phyloP scores from a whole-genome alignment of 169 alveolate genomes.

The Amoebophrya sp. region DNA sequence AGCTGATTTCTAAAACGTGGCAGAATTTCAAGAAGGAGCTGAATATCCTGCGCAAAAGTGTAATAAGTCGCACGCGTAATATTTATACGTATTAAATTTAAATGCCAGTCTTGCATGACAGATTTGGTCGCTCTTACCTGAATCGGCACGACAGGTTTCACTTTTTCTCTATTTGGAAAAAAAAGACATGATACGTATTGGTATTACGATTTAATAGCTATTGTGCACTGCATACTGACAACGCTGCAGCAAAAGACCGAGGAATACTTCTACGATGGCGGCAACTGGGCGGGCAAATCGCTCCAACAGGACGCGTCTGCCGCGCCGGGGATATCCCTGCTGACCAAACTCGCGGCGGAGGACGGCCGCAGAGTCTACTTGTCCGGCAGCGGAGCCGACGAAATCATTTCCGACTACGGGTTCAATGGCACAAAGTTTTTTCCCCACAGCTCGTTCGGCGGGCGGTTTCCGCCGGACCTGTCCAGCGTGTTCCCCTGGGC shows the following conservation, averaged over 20 bases:
- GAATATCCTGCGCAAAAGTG: no score
- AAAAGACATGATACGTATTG: no score
- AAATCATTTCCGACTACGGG: slow-evolving; percentile 26
- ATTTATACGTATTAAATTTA: no score
- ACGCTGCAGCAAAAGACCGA: not conserved
- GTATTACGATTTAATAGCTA: no score
- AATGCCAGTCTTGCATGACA: no score
- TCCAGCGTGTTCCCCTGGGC: slow-evolving; percentile 26
- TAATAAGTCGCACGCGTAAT: no score
- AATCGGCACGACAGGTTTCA: no score
- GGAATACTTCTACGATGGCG: not conserved
- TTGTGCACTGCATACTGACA: no score
- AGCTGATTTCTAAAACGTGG: not conserved
- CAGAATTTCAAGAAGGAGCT: not conserved
- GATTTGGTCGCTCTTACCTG: no score
- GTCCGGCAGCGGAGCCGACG: slow-evolving; percentile 30
- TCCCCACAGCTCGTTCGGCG: slow-evolving; percentile 33
- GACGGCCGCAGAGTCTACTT: not conserved
- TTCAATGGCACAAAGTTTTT: not conserved
- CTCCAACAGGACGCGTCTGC: not conserved
- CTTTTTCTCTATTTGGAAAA: no score
- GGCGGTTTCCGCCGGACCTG: slow-evolving; percentile 4
- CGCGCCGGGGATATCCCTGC: not conserved
- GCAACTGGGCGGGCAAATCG: not conserved
- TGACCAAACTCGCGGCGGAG: not conserved